Evolutionary conservation across 1,284 basidiomycete genomes (phyloP).

Genomic region (Trichosporon sp.): DNA sequence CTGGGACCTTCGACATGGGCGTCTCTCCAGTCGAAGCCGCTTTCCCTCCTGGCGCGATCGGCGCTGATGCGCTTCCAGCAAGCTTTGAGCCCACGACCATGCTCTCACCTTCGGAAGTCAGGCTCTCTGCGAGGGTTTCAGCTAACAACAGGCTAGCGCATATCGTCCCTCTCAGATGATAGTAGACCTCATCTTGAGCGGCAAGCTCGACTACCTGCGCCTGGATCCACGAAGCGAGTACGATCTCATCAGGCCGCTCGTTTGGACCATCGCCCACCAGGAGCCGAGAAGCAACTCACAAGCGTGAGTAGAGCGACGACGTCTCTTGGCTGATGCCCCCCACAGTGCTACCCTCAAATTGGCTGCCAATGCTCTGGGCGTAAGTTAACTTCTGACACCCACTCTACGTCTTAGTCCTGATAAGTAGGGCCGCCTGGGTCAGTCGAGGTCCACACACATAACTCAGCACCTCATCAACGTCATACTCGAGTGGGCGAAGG

Average conservation of each 20-base stretch:
- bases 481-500: conserved; percentile 36
- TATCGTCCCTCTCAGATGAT: conserved; percentile 14
- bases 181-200: conserved; percentile 18
- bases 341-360: conserved; percentile 32
- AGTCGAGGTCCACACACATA: conserved; percentile 7
- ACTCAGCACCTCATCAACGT: conserved; percentile 23
- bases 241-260: conserved; percentile 28
- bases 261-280: conserved; percentile 38
- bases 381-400: conserved; percentile 21
- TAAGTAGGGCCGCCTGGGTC: conserved; percentile 10
- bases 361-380: conserved; percentile 34
- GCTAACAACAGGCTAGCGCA: neutral
- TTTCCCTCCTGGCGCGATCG: neutral
- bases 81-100: neutral
- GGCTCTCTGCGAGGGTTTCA: neutral
- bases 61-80: neutral
- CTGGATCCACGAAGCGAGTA: conserved; percentile 18
- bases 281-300: conserved; percentile 31
- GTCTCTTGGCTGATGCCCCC: neutral
- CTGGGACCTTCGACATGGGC: neutral
- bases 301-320: conserved; percentile 19
- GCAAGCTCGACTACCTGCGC: conserved; percentile 18
- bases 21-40: neutral
- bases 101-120: neutral
- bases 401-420: neutral